Evolutionary conservation across 1,284 basidiomycete species (phyloP), one percentile per base, ranked within the genome.

Genomic region (Ceraceosorus guamensis): DNA sequence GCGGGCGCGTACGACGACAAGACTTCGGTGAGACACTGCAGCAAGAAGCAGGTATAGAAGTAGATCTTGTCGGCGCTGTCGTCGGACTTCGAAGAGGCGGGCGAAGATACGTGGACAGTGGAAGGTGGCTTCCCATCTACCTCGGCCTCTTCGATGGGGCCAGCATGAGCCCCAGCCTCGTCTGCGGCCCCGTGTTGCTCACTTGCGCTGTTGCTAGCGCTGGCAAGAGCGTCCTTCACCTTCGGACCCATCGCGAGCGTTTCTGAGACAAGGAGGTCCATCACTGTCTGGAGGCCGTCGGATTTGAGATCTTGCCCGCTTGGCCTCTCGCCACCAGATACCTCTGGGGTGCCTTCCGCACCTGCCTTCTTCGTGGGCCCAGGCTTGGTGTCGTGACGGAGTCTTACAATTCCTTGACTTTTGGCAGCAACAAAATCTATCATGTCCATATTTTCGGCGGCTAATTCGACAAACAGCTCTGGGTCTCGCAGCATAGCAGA

Each of bases 1-100:
- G 91, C 93, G 1, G 85, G 78, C 64, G 89, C 85, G 75, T 98
- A 98, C 14, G 91, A 96, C 57, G 93, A 91, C 1, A 95, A 78
- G 2, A 97, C 80, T 78, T 98, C 93, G 1, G 90, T 89, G 49
- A 97, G 80, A 62, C 86, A 86, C 71, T 93, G 89, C 84, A 97
- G 88, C 59, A 96, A 78, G 79, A 96, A 90, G 68, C 86, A 88
- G 11, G 84, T 81, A 73, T 92, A 93, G 60, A 85, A 79, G 68
- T 80, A 81, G n/a, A 55, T 18, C 10, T 56, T 59, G 46, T 73
- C 71, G 14, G 62, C 55, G 43, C 58, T 56, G 47, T 59, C 44
- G 32, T 47, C 32, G 39, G 49, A 16, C n/a, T 47, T 54, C n/a
- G 31, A 39, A 7, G 46, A n/a, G 8, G 37, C 37, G 8, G 37